A percentile compares a stretch with the other conserved stretches of the same genome.
These are phyloP conservation scores for Mortierella sp. DNA, from an alignment of 371 early-diverging fungal species.

Conservation along the genomic window DNA sequence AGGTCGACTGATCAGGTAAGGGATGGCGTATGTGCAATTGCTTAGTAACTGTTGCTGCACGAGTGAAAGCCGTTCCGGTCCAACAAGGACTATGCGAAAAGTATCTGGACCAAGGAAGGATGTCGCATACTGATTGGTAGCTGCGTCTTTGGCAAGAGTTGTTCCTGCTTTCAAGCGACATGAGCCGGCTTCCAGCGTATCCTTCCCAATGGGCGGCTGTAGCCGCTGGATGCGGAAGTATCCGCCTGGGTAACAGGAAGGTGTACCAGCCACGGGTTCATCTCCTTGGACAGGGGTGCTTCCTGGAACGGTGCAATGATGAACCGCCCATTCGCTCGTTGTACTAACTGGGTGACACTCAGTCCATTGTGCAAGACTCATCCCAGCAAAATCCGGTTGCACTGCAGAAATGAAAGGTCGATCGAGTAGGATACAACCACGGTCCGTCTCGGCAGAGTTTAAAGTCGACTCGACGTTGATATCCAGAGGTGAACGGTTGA, in stretches of 20 bases:
- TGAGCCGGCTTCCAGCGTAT: neutral
- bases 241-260: conserved; percentile 35
- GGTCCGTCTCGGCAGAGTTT: conserved; percentile 29
- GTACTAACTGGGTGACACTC: conserved; percentile 18
- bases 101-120: conserved; percentile 32
- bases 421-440: conserved; percentile 37
- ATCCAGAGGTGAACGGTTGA: neutral
- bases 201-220: neutral
- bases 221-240: conserved; percentile 34
- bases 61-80: conserved; percentile 31
- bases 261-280: neutral
- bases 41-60: conserved; percentile 38
- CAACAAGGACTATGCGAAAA: conserved; percentile 33
- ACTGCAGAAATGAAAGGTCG: conserved; percentile 14
- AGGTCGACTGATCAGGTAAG: conserved; percentile 36
- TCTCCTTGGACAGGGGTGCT: conserved; percentile 10
- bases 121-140: conserved; percentile 19
- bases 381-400: conserved; percentile 21
- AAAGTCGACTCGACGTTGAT: neutral
- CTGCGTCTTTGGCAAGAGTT: conserved; percentile 12
- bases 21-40: conserved; percentile 36
- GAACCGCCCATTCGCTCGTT: conserved; percentile 17
- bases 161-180: conserved; percentile 10
- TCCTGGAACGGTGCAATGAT: conserved; percentile 28
- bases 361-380: conserved; percentile 19